Evolutionary conservation across 352 stramenopile species (phyloP), one percentile per base, ranked within the genome.

Genomic region (Pythium dissotocum): DNA sequence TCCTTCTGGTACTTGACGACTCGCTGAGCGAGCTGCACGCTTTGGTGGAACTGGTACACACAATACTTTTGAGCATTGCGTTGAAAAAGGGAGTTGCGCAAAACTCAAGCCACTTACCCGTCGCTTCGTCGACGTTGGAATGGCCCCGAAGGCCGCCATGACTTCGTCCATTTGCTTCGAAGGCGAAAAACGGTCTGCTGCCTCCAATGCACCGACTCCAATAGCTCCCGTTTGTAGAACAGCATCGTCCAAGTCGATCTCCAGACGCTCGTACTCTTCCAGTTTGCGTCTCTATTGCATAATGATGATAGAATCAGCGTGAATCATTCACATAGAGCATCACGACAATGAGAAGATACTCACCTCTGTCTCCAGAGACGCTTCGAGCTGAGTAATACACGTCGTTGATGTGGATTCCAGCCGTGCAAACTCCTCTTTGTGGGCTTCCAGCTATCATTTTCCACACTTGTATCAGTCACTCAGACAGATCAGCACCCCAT

Each of bases 261-360:
- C 85, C 13, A 93, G 73, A 33, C 86, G 60, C 32, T 93, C 85
- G 67, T 93, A 93, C 57, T 91, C 80, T 51, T 83, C 81, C 13
- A 93, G 46, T 18, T 87, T 86, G 38, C 77, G 78, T 35, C 75
- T 67, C 85, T 91, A 57, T 24, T 30, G 28, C 4, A 30, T 30
- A 30, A 30, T 18, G 21, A 44, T 12, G 3, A 65, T 3, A 24
- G 21, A 61, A 51, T 60, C 13, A 12, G 35, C 9, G 54, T 62
- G 18, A 40, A 28, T 32, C 21, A 30, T 30, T 30, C 28, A 30
- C 28, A 30, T 30, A 53, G n/a, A 12, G n/a, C 18, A 12, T 13
- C 5, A 16, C 6, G 44, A 16, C 32, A 35, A 61, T 33, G 3
- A 8, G 38, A 49, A 40, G 10, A 42, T 7, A 44, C 67, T 44